phyloP scores from a whole-genome alignment of 106 monocot species.

The Platanthera zijinensis region DNA sequence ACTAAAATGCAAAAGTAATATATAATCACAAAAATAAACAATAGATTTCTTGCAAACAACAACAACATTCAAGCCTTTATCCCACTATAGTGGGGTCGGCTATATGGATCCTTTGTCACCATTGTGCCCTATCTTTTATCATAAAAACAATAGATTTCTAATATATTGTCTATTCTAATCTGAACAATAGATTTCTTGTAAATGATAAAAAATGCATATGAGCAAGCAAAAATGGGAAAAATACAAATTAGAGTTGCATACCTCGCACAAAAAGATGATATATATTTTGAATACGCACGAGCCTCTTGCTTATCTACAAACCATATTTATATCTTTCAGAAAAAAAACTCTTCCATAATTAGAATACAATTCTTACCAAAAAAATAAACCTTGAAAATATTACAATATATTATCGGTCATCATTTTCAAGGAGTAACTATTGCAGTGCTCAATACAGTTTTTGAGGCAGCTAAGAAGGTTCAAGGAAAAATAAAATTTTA shows the following conservation, averaged over 20 bases:
- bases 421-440: too few species aligned
- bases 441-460: not conserved
- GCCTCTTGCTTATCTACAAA: constrained; percentile 83
- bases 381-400: not conserved
- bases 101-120: too few species aligned
- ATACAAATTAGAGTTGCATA: constrained; percentile 12
- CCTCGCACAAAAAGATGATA: constrained; percentile 93
- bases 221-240: not conserved
- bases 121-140: too few species aligned
- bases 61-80: too few species aligned
- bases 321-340: not conserved
- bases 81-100: too few species aligned
- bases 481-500: not conserved
- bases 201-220: not conserved
- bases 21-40: not conserved
- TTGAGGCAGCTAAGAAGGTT: not conserved
- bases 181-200: not conserved
- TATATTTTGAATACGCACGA: constrained; percentile 64
- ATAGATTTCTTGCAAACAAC: not conserved
- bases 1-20: not conserved
- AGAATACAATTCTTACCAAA: not conserved
- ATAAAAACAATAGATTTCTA: too few species aligned
- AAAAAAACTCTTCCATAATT: not conserved
- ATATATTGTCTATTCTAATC: too few species aligned
- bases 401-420: not conserved